Evolutionary conservation across 768 basidiomycete species (phyloP).

Genomic region (Agaricus blazei): DNA sequence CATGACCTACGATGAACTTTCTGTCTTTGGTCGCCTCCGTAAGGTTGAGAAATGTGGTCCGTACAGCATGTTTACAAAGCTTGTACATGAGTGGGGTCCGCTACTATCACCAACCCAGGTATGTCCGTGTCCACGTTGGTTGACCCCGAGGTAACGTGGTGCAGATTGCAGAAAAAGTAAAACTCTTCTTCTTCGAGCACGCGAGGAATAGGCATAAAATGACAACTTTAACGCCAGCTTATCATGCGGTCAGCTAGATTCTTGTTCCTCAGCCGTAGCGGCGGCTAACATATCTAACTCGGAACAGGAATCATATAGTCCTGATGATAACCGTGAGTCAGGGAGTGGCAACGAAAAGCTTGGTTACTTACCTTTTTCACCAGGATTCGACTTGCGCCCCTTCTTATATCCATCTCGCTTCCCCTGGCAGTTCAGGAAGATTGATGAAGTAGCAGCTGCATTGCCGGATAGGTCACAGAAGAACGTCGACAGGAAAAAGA

Average conservation of each 20-base stretch:
- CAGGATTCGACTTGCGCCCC: slow-evolving; percentile 92
- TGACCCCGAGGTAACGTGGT: neutral
- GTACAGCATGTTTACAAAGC: slow-evolving; percentile 95
- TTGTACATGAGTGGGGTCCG: slow-evolving; percentile 90
- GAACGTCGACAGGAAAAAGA: slow-evolving; percentile 39
- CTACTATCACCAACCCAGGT: slow-evolving; percentile 82
- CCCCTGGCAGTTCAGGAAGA: slow-evolving; percentile 95
- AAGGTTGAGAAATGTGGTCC: slow-evolving; percentile 98
- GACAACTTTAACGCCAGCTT: slow-evolving; percentile 91
- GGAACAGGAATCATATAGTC: slow-evolving; percentile 88
- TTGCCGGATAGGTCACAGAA: slow-evolving; percentile 65
- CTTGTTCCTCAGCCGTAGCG: neutral
- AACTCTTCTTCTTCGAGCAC: slow-evolving; percentile 94
- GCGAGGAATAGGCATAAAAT: slow-evolving; percentile 98
- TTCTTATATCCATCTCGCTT: slow-evolving; percentile 95
- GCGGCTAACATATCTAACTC: slow-evolving; percentile 3
- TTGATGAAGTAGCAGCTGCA: slow-evolving; percentile 76
- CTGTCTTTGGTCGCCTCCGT: slow-evolving; percentile 86
- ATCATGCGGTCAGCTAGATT: slow-evolving; percentile 74
- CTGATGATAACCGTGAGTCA: slow-evolving; percentile 87
- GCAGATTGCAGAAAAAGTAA: slow-evolving; percentile 96
- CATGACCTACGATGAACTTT: slow-evolving; percentile 98
- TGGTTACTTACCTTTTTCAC: slow-evolving; percentile 8
- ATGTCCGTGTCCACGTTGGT: neutral
- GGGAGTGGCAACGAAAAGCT: neutral